Evolutionary conservation across 179 eudicot genomes (phyloP), one percentile per base, ranked within the genome.

Genomic region (Beta lomatogona): DNA sequence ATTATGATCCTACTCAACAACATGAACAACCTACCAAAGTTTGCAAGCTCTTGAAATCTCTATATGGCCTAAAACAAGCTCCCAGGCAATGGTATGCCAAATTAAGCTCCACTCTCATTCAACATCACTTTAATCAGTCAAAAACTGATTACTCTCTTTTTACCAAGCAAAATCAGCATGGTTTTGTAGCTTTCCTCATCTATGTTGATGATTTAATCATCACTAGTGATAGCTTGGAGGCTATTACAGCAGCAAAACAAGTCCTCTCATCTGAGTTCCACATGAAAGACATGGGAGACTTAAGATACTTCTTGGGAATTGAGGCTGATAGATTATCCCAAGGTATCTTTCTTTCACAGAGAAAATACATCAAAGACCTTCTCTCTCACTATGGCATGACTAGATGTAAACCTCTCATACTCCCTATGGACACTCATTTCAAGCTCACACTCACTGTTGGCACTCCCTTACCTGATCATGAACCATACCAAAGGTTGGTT

Each of bases 211-310:
- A 65, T 28, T 3, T 65, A 0, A 4, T 65, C 16, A 65, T 28
- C 9, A n/a, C 41, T 3, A 16, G 44, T 2, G 11, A 28, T 3
- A n/a, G 0, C 12, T 1, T 19, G 15, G 45, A 2, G 4, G 1
- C 12, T 5, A 25, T 12, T 4, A 3, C 25, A 10, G 10, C n/a
- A n/a, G 31, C 44, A 0, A 28, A 65, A 12, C 5, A n/a, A 0
- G 36, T 31, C 36, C 1, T 31, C 36, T 31, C 36, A 1, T 31
- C 36, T 31, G 1, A 31, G 2, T 31, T 31, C 36, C 8, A 14
- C 10, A 31, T 67, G 71, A 67, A 67, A 67, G 71, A 54, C 16
- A 54, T 54, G 58, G 58, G 58, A n/a, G n/a, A n/a, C n/a, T n/a
- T n/a, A n/a, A n/a, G n/a, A n/a, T n/a, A 54, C 15, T 54, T 54